Base-by-base conservation (phyloP, 148 eudicot species). In the Rheum nobile region DNA sequence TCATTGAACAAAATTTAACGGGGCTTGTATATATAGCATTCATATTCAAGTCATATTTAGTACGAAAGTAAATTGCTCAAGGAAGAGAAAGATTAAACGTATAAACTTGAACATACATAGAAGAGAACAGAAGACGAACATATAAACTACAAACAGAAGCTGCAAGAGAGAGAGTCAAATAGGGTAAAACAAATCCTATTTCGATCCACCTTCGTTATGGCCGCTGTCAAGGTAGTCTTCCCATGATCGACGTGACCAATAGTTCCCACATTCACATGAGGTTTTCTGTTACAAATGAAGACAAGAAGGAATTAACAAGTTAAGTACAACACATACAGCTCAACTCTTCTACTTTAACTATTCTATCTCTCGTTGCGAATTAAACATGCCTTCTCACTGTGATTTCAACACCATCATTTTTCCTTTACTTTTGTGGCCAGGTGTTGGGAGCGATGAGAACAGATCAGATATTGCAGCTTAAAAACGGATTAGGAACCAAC, bases 181-280 rank as follows among this genome's bases (percentile, higher is more conserved):
- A 43, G 14, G 46, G 14, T 46, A 17, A 17, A 46, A 46, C 52
- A 50, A 19, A 19, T 59, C 14, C 34, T 26, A 28, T 26, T 19
- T 19, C 37, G 7, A 22, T 42, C 59, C 38, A 95, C 97, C 96
- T 82, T 95, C 11, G 97, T 95, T 52, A 95, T 92, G 65, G 97
- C 97, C 21, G 99, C 99, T 78, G 99, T 95, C 75, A 95, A 83
- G 14, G 99, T 95, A 42, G 97, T 91, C 85, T 95, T 95, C 48
- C 99, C 99, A 70, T 95, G 96, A 87, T 90, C 99, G 80, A 92
- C 96, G 65, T 95, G 99, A 43, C 99, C 97, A 73, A 95, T 90
- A 54, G 96, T 90, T 80, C 97, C 99, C 48, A 95, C 94, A 75
- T 95, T 95, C 67, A 95, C 96, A 77, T 92, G 96, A 78, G 97